Base-by-base conservation (phyloP, 345 rosid species). In the Pseudoturritis turrita region DNA sequence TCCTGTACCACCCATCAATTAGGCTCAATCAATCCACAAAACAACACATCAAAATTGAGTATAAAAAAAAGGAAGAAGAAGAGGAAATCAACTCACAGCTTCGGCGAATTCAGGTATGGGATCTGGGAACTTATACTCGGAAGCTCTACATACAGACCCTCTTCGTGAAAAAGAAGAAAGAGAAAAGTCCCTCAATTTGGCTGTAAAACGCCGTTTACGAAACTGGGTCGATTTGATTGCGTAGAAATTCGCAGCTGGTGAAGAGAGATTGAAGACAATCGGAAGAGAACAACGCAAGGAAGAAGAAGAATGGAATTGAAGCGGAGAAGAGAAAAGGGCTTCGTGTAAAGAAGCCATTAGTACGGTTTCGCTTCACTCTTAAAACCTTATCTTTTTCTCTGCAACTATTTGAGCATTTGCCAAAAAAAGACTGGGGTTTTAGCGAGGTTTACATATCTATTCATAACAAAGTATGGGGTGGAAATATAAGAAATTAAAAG, bases 31-130 rank as follows among this genome's bases (percentile, higher is more conserved):
- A 62, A n/a, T 12, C 35, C 41, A 47, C 13, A 19, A 53, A 65
- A n/a, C 13, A 49, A 45, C 21, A 43, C 56, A 25, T 35, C 33
- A 44, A 4, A 39, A n/a, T 3, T n/a, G 28, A 47, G 23, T 39
- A 2, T 8, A 6, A 45, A 9, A 47, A 9, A 59, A 2, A 0
- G 13, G 49, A 5, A 40, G 36, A 45, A 28, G 8, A 44, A 6
- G 47, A 18, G 10, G 9, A 59, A 35, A 33, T 17, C 2, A 66
- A 70, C 89, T 86, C 74, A 89, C 98, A 3, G 83, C 79, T 72
- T 82, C 90, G 25, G 97, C 93, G 67, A 94, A 94, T 75, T 91
- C 96, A 2, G 97, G 93, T 74, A 91, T 91, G 13, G 96, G 93
- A 82, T 89, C 96, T 0, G 96, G 97, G 62, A 91, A 91, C 72